A percentile compares a stretch with the other conserved stretches of the same genome.
These are phyloP conservation scores for Candida morakotiae DNA, from an alignment of 805 yeast species.

Conservation along the genomic window DNA sequence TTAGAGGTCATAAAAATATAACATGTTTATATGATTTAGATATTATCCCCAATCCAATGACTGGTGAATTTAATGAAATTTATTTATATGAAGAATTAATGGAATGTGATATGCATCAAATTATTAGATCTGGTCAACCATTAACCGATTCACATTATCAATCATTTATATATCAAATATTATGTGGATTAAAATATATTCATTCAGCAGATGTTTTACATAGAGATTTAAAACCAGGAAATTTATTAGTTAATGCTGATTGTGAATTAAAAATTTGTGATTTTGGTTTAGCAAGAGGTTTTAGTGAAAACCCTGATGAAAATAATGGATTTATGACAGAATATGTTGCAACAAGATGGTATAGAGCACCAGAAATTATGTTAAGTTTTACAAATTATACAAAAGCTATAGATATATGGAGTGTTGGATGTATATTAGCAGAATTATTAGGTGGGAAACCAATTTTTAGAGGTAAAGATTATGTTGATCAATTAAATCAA, in stretches of 20 bases:
- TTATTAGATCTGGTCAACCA: slow-evolving; percentile 89
- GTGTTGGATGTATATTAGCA: slow-evolving; percentile 95
- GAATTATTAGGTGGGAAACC: slow-evolving; percentile 90
- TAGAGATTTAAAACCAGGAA: slow-evolving; percentile 93
- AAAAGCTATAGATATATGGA: slow-evolving; percentile 96
- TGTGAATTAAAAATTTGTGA: slow-evolving; percentile 96
- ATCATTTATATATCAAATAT: slow-evolving; percentile 83
- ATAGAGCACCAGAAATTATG: slow-evolving; percentile 97
- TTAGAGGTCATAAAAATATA: slow-evolving; percentile 93
- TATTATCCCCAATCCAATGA: slow-evolving; percentile 63
- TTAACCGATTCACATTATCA: slow-evolving; percentile 94
- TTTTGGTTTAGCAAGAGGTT: slow-evolving; percentile 93
- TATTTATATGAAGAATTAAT: slow-evolving; percentile 93
- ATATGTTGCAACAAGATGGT: slow-evolving; percentile 98
- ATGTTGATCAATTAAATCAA: slow-evolving; percentile 90
- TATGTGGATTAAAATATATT: slow-evolving; percentile 85
- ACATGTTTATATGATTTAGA: slow-evolving; percentile 94
- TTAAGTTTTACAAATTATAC: slow-evolving; percentile 90
- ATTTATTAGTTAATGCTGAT: slow-evolving; percentile 88
- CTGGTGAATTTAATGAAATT: slow-evolving; percentile 79
- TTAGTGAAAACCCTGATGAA: slow-evolving; percentile 72
- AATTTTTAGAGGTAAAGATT: slow-evolving; percentile 90
- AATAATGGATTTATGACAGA: slow-evolving; percentile 95
- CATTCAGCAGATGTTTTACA: slow-evolving; percentile 93
- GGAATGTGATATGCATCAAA: slow-evolving; percentile 99